phyloP scores from a whole-genome alignment of 306 rosid genomes.

The Begonia fuchsioides region DNA sequence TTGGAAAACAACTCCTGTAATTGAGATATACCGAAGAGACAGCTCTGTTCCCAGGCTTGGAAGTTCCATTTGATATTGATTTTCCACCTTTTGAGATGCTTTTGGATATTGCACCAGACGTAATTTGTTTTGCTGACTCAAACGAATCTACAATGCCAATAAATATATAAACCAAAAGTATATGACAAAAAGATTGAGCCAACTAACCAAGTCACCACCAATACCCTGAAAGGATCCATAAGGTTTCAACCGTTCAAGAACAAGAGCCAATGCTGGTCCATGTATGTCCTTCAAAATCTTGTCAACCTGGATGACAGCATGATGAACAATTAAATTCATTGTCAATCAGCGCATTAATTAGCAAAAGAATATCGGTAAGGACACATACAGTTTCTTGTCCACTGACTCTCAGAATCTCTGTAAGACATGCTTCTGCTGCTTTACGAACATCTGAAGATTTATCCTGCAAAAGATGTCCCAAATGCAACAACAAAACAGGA shows the following conservation, averaged over 20 bases:
- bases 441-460: conserved; percentile 98
- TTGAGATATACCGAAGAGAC: conserved; percentile 44
- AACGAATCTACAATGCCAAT: conserved; percentile 35
- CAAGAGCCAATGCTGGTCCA: conserved; percentile 64
- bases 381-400: conserved; percentile 60
- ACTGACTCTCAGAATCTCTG: conserved; percentile 77
- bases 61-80: conserved; percentile 52
- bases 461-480: conserved; percentile 39
- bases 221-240: conserved; percentile 53
- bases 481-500: conserved; percentile 8
- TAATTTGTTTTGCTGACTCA: conserved; percentile 40
- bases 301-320: conserved; percentile 38
- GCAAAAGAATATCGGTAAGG: conserved; percentile 6
- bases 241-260: conserved; percentile 71
- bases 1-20: neutral
- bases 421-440: conserved; percentile 82
- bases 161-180: conserved; percentile 8
- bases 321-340: conserved; percentile 9
- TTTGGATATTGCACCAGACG: conserved; percentile 46
- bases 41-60: conserved; percentile 67
- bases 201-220: conserved; percentile 12
- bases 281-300: conserved; percentile 61
- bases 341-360: conserved; percentile 6
- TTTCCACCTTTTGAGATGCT: conserved; percentile 50
- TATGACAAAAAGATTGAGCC: conserved; percentile 3